Percentiles rank a stretch among this genome's conserved stretches.
phyloP scores from a whole-genome alignment of 208 protist genomes.

The Trypanosoma grayi region DNA sequence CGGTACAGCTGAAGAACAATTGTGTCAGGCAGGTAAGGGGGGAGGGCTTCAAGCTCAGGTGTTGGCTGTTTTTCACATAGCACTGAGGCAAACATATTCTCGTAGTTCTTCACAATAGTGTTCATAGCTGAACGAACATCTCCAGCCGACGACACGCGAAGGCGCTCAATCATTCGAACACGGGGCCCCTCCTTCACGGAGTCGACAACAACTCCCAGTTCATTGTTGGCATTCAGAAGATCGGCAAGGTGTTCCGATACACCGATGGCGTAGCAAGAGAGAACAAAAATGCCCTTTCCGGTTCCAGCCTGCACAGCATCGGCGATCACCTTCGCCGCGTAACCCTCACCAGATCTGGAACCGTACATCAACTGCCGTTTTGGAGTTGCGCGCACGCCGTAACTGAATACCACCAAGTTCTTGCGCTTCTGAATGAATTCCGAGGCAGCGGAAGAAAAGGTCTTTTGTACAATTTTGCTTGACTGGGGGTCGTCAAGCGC shows the following conservation, averaged over 20 bases:
- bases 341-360: constrained; percentile 47
- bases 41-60: constrained; percentile 75
- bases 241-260: constrained; percentile 73
- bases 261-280: constrained; percentile 79
- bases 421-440: constrained; percentile 62
- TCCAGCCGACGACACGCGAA: constrained; percentile 38
- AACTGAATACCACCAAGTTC: constrained; percentile 85
- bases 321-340: constrained; percentile 63
- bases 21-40: constrained; percentile 83
- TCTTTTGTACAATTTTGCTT: constrained; percentile 26
- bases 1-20: constrained; percentile 80
- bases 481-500: constrained; percentile 47
- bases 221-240: constrained; percentile 76
- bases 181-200: constrained; percentile 86
- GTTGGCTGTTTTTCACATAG: constrained; percentile 77
- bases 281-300: constrained; percentile 51
- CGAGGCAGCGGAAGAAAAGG: constrained; percentile 36
- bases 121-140: constrained; percentile 59
- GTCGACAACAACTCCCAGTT: constrained; percentile 80
- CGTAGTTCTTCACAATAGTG: constrained; percentile 77
- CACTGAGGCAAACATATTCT: constrained; percentile 70
- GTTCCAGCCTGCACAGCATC: constrained; percentile 42
- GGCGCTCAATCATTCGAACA: constrained; percentile 76
- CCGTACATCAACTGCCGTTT: constrained; percentile 85
- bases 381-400: constrained; percentile 80